phyloP scores from a whole-genome alignment of 2,329 filamentous ascomycete genomes.

The Penicillium corylophilum region DNA sequence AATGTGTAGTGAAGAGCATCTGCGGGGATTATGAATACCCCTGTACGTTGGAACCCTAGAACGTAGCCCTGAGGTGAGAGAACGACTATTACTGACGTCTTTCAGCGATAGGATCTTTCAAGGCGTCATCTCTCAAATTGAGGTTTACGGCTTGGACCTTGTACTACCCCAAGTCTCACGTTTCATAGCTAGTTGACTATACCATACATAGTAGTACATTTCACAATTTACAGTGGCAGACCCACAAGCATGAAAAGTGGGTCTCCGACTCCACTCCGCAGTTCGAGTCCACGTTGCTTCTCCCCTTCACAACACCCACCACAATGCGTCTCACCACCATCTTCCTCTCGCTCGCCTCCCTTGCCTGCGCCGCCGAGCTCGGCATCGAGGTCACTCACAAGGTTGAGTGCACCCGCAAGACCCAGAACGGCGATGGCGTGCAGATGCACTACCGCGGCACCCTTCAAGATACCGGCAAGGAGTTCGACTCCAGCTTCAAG shows the following conservation, averaged over 20 bases:
- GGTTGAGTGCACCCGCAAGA: conserved; percentile 78
- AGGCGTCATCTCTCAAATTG: background rate
- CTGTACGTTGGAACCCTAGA: background rate
- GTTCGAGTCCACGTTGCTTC: background rate
- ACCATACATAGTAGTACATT: no score
- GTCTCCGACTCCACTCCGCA: background rate
- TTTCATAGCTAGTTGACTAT: no score
- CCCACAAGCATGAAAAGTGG: background rate
- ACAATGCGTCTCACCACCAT: conserved; percentile 49
- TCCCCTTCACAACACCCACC: background rate
- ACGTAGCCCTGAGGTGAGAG: background rate
- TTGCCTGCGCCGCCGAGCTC: conserved; percentile 56
- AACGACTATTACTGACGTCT: background rate
- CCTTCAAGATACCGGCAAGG: conserved; percentile 66
- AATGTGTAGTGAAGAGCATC: background rate
- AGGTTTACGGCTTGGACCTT: background rate
- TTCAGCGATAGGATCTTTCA: background rate
- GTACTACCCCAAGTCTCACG: background rate
- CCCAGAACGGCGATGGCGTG: conserved; percentile 72
- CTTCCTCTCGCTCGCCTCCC: conserved; percentile 42
- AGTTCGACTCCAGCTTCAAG: conserved; percentile 85
- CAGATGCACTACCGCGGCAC: conserved; percentile 88
- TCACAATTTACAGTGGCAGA: background rate
- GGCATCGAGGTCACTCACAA: conserved; percentile 73
- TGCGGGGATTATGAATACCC: background rate